Conservation (phyloP, 2,329 filamentous ascomycete species). For the Erysiphe pulchra region DNA sequence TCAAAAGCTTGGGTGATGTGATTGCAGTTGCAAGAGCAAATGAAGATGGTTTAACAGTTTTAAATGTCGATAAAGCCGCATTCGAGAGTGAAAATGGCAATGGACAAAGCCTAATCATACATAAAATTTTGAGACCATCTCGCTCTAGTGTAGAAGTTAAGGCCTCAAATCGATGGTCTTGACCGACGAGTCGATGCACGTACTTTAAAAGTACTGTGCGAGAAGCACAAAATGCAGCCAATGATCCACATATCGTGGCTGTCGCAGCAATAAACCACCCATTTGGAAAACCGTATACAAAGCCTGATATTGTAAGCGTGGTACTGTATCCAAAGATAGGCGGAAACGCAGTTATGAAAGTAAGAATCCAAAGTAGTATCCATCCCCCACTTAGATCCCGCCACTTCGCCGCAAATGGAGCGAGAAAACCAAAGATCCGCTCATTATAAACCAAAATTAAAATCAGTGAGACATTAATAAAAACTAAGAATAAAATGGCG, state of each 20-base stretch:
- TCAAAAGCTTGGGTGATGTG: slow-evolving; percentile 62
- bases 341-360: slow-evolving; percentile 42
- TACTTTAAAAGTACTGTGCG: slow-evolving; percentile 54
- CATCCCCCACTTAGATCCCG: slow-evolving; percentile 45
- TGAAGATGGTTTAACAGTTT: slow-evolving; percentile 49
- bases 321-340: slow-evolving; percentile 47
- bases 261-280: slow-evolving; percentile 48
- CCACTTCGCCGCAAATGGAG: slow-evolving; percentile 52
- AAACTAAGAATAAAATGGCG: slow-evolving; percentile 23
- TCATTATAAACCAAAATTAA: slow-evolving; percentile 57
- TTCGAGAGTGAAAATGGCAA: slow-evolving; percentile 84
- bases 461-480: slow-evolving; percentile 27
- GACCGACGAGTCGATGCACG: slow-evolving; percentile 55
- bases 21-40: slow-evolving; percentile 67
- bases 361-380: slow-evolving; percentile 37
- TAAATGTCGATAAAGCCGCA: slow-evolving; percentile 80
- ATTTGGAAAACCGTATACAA: slow-evolving; percentile 45
- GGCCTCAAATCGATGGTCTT: slow-evolving; percentile 70
- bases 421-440: slow-evolving; percentile 49
- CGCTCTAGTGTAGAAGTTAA: slow-evolving; percentile 68
- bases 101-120: slow-evolving; percentile 80
- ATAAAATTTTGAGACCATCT: slow-evolving; percentile 69
- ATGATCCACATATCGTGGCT: slow-evolving; percentile 55
- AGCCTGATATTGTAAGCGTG: slow-evolving; percentile 39
- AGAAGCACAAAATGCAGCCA: slow-evolving; percentile 55